Evolutionary conservation across 2,329 filamentous ascomycete genomes (phyloP), one percentile per base, ranked within the genome.

Genomic region (Diaporthe amygdali): DNA sequence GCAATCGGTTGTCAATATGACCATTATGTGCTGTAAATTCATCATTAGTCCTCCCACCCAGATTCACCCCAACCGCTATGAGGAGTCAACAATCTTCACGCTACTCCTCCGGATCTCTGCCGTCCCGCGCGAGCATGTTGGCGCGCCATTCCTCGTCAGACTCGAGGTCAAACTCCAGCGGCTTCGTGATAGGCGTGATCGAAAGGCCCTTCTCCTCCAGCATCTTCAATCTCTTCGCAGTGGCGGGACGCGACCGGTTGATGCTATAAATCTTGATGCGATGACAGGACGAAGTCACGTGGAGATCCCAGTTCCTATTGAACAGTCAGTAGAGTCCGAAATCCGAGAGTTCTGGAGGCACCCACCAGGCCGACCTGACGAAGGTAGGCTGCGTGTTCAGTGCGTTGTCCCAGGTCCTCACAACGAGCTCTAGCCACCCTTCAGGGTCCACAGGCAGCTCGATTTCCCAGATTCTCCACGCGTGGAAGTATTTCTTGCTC

Each of bases 391-490:
- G 89, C 0, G 89, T 91, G 72, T 91, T 91, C 41, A 90, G 77
- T 0, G 85, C 81, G 71, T 91, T 91, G 74, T 91, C 89, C 89
- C 89, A 91, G 75, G 86, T 90, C 5, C 90, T 82, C 37, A 85
- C 85, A 0, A 88, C 84, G 44, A 91, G 80, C 77, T 91, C 89
- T 25, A 89, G 77, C 89, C 89, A 91, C 0, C 89, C 89, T 74
- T 91, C 89, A 0, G 85, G 85, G 59, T 91, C 89, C 71, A 89
- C 88, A 0, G 91, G 91, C 0, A 93, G 76, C 1, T 91, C 88
- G 1, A 86, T 84, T 69, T 88, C 82, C 92, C 91, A 94, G 0
- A 85, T 85, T 15, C 91, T 81, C 92, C 91, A 94, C 0, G 89
- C 86, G 75, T 87, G 89, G 59, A 85, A 89, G 61, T 89, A 86